These are phyloP conservation scores for Citrus cavaleriei DNA, from an alignment of 345 rosid genomes.

Conservation along the genomic window DNA sequence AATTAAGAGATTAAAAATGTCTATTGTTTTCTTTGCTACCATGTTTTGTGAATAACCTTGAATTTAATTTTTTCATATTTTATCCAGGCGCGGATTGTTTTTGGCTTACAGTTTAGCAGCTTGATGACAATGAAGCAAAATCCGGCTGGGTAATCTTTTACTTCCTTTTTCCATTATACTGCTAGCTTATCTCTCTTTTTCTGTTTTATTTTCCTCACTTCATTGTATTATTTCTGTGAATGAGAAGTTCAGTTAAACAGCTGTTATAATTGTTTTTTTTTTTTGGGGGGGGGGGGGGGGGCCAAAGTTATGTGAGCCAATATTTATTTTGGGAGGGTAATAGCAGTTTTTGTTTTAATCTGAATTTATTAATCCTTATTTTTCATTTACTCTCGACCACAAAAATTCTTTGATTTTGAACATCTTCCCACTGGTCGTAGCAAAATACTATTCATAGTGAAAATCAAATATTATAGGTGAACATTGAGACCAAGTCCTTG, in stretches of 20 bases:
- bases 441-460: neutral
- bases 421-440: neutral
- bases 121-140: slow-evolving; percentile 76
- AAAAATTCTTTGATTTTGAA: neutral
- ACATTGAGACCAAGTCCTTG: neutral
- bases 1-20: neutral
- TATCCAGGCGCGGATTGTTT: slow-evolving; percentile 50
- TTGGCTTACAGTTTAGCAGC: slow-evolving; percentile 82
- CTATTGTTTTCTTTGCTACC: neutral
- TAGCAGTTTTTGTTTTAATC: neutral
- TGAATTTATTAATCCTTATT: neutral
- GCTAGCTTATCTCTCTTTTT: neutral
- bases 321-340: neutral
- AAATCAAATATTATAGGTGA: neutral
- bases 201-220: neutral
- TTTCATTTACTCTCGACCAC: neutral
- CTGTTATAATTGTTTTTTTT: neutral
- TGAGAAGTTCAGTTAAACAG: neutral
- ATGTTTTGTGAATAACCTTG: neutral
- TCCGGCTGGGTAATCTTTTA: slow-evolving; percentile 60
- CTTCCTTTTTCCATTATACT: slow-evolving; percentile 14
- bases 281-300: too few species aligned
- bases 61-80: slow-evolving; percentile 10
- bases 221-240: neutral
- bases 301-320: neutral